phyloP scores from a whole-genome alignment of 2,329 filamentous ascomycete genomes.

The Penicillium sp. region DNA sequence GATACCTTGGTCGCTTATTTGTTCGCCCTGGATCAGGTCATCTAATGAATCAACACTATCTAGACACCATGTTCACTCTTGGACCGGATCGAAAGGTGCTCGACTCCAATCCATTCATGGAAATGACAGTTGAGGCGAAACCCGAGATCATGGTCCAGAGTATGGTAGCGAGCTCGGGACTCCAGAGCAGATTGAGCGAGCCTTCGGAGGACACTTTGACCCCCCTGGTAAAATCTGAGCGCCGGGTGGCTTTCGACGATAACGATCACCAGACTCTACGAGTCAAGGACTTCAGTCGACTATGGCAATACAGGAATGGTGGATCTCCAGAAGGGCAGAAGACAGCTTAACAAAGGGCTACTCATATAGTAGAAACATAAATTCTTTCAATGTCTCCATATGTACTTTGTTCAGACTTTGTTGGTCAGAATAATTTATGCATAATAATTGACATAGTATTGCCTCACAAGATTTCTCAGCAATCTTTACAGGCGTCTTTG shows the following conservation, averaged over 20 bases:
- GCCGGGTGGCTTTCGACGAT: neutral
- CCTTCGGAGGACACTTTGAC: conserved; percentile 19
- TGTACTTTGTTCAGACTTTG: neutral
- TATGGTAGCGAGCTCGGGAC: neutral
- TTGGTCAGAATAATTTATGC: neutral
- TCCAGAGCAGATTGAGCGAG: conserved; percentile 5
- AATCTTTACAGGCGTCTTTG: neutral
- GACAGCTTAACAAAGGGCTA: neutral
- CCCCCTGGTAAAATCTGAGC: conserved; percentile 10
- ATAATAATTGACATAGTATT: neutral
- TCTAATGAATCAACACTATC: conserved; percentile 51
- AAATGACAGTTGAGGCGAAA: conserved; percentile 32
- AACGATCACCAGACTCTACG: conserved; percentile 16
- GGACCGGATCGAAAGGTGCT: conserved; percentile 32
- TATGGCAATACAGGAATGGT: conserved; percentile 48
- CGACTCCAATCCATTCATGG: conserved; percentile 42
- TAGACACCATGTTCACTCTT: conserved; percentile 49
- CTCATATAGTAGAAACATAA: neutral
- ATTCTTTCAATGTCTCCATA: neutral
- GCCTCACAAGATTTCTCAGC: neutral
- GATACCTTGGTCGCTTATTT: conserved; percentile 56
- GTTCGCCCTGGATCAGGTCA: conserved; percentile 48
- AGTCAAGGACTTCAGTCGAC: conserved; percentile 44
- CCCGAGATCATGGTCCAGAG: conserved; percentile 3
- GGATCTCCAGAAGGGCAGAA: conserved; percentile 23